Conservation (phyloP, 768 basidiomycete genomes). For the Tulasnella calospora region DNA sequence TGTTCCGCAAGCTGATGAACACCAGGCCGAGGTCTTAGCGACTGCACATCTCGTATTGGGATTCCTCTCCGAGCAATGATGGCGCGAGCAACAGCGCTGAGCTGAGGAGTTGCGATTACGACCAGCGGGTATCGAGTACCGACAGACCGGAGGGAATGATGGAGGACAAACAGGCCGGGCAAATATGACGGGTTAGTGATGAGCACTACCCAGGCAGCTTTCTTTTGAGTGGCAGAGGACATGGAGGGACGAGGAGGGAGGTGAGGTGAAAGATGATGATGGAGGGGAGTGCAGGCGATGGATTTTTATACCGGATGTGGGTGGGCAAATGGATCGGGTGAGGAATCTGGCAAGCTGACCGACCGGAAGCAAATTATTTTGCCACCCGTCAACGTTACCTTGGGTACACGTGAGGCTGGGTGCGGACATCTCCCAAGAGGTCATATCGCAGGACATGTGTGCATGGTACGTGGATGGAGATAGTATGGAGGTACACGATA, state of each 20-base stretch:
- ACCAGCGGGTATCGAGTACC: slow-evolving; percentile 68
- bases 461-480: slow-evolving; percentile 7
- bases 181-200: slow-evolving; percentile 63
- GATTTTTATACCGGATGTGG: background rate
- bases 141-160: slow-evolving; percentile 51
- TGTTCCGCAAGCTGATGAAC: slow-evolving; percentile 30
- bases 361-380: slow-evolving; percentile 4
- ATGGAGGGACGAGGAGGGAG: background rate
- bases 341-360: background rate
- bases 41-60: slow-evolving; percentile 52
- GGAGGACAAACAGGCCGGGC: slow-evolving; percentile 57
- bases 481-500: background rate
- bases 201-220: slow-evolving; percentile 64
- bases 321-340: background rate
- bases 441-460: slow-evolving; percentile 8
- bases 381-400: background rate
- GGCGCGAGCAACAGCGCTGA: slow-evolving; percentile 49
- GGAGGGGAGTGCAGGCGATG: background rate
- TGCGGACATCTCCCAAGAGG: slow-evolving; percentile 6
- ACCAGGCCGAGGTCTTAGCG: slow-evolving; percentile 50
- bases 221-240: background rate
- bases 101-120: slow-evolving; percentile 63
- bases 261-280: background rate
- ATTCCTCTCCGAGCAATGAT: slow-evolving; percentile 55
- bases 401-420: background rate